Base-by-base conservation (phyloP, 768 basidiomycete species). In the Artomyces pyxidatus region DNA sequence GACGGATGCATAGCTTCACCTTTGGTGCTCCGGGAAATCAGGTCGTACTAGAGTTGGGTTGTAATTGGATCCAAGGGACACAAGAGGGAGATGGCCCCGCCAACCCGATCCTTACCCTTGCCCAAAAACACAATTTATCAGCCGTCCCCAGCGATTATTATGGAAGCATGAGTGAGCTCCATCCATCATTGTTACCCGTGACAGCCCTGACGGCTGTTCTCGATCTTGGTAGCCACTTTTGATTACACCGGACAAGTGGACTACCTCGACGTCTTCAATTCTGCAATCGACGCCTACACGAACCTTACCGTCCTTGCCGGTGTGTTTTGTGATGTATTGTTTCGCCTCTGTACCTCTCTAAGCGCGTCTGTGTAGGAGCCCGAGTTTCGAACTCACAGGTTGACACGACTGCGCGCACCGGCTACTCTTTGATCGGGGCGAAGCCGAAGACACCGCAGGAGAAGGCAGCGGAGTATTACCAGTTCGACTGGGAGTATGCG, bases 71-170 rank as follows among this genome's bases (percentile, higher is more conserved):
- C 4, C 65, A 68, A 48, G 68, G 73, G 23, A 70, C 69, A 0
- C 74, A 76, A 44, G 56, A 63, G 2, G 72, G 63, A 0, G 57
- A 70, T 21, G 77, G 75, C 0, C 66, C 70, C 4, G 64, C 66
- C 4, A 83, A 84, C 56, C 81, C 81, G 0, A 80, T 83, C 14
- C 72, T 74, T 55, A 58, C 60, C 6, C 65, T 84, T 38, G 76
- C 73, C 3, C 61, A 70, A 51, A 78, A 80, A 51, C 72, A 80
- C 48, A 67, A 68, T 21, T 47, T 81, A 14, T 63, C 64, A 41
- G 73, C 72, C 1, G 64, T 61, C 37, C 65, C 63, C 40, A 80
- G 68, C 51, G 72, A 59, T 45, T 59, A 45, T 38, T 53, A 42
- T 35, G 53, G 50, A 0, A 63, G 57, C 48, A 54, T 61, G 22